Evolutionary conservation across 768 basidiomycete genomes (phyloP).

Genomic region (Trametes cubensis): DNA sequence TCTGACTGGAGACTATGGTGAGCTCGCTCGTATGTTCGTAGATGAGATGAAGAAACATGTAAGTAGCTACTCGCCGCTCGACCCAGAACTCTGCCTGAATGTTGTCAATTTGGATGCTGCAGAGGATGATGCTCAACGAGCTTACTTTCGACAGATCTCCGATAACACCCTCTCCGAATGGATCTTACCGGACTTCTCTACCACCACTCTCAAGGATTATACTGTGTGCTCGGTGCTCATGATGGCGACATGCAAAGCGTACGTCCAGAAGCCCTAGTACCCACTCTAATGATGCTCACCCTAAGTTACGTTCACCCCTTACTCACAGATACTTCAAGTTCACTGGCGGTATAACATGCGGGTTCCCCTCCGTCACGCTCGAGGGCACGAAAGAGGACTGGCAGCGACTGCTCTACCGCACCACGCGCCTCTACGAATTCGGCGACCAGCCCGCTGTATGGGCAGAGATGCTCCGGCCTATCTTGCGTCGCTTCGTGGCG

Average conservation of each 20-base stretch:
- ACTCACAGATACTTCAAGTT: slow-evolving; percentile 28
- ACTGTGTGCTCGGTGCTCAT: slow-evolving; percentile 33
- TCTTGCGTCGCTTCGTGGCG: slow-evolving; percentile 32
- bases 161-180: slow-evolving; percentile 32
- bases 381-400: slow-evolving; percentile 31
- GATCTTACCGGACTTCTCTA: slow-evolving; percentile 36
- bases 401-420: slow-evolving; percentile 23
- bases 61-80: neutral
- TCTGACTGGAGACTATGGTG: slow-evolving; percentile 36
- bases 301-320: neutral
- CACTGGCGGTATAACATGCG: slow-evolving; percentile 24
- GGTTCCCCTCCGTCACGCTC: slow-evolving; percentile 33
- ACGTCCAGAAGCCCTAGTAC: neutral
- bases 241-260: slow-evolving; percentile 34
- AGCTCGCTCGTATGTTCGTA: slow-evolving; percentile 34
- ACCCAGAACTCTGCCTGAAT: too few relatives aligned
- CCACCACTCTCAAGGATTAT: slow-evolving; percentile 34
- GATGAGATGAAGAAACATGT: slow-evolving; percentile 28
- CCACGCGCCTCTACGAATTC: slow-evolving; percentile 29
- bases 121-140: too few relatives aligned
- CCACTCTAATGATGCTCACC: too few relatives aligned
- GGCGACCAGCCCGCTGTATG: slow-evolving; percentile 32
- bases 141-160: slow-evolving; percentile 21
- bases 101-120: neutral
- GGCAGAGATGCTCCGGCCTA: slow-evolving; percentile 33